A percentile compares a stretch with the other conserved stretches of the same genome.
These are phyloP conservation scores for Protomyces inouyei DNA, from an alignment of 1,139 yeast genomes.

Conservation along the genomic window DNA sequence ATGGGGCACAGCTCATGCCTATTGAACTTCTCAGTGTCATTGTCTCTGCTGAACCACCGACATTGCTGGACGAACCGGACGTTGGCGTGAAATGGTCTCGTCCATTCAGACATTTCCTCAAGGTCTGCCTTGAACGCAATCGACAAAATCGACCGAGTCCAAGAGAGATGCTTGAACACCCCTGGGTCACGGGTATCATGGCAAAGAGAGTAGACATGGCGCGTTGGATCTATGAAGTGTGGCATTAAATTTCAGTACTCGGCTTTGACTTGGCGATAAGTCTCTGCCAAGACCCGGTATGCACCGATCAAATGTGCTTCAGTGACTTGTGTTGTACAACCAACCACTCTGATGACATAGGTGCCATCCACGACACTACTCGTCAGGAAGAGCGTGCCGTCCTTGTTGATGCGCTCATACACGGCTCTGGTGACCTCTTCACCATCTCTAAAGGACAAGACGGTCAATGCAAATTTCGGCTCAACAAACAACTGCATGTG, in stretches of 20 bases:
- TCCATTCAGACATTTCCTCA: constrained; percentile 75
- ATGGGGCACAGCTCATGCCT: constrained; percentile 54
- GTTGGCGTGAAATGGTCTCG: constrained; percentile 76
- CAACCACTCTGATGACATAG: constrained; percentile 32
- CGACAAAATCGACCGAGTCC: constrained; percentile 82
- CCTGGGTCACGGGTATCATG: constrained; percentile 70
- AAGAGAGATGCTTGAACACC: constrained; percentile 83
- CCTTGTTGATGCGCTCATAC: constrained; percentile 30
- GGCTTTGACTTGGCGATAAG: constrained; percentile 4
- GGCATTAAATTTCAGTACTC: constrained; percentile 46
- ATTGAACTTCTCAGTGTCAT: constrained; percentile 80
- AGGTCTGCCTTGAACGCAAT: constrained; percentile 75
- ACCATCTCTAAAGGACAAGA: constrained; percentile 25
- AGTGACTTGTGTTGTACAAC: constrained; percentile 33
- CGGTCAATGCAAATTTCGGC: constrained; percentile 33
- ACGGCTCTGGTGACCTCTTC: constrained; percentile 31
- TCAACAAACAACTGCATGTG: constrained; percentile 29
- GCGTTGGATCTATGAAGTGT: constrained; percentile 71
- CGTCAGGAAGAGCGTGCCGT: constrained; percentile 32
- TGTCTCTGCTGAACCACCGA: constrained; percentile 71
- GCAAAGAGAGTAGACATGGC: constrained; percentile 72
- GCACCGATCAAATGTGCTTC: constrained; percentile 29
- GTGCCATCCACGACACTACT: constrained; percentile 30
- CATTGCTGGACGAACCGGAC: constrained; percentile 67
- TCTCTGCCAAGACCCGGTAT: constrained; percentile 7